phyloP scores from a whole-genome alignment of 2,329 filamentous ascomycete genomes.

The Rasamsonia emersonii region DNA sequence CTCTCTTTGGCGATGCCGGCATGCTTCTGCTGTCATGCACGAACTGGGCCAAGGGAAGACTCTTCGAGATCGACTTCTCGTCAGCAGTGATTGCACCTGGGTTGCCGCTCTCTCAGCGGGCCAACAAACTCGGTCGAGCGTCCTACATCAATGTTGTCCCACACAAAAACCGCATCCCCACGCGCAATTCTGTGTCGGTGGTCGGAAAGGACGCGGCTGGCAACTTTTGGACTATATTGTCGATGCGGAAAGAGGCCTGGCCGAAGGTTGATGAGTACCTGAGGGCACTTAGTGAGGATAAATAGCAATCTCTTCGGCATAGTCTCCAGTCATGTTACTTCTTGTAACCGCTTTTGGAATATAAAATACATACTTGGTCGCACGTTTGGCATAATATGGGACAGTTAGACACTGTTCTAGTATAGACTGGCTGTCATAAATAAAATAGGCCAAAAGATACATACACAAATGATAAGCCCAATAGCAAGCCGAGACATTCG shows the following conservation, averaged over 20 bases:
- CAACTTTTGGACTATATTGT: constrained; percentile 23
- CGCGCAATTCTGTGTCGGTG: constrained; percentile 14
- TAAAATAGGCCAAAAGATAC: too few relatives aligned
- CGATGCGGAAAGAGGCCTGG: constrained; percentile 15
- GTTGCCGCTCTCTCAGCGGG: neutral
- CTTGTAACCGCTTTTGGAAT: too few relatives aligned
- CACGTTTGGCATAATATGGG: too few relatives aligned
- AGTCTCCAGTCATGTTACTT: too few relatives aligned
- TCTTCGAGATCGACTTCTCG: constrained; percentile 33
- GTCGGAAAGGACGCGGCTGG: constrained; percentile 24
- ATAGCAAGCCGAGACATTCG: too few relatives aligned
- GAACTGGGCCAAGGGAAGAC: constrained; percentile 32
- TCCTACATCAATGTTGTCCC: neutral
- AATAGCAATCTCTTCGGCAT: too few relatives aligned
- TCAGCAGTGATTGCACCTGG: constrained; percentile 11
- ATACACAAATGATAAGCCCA: too few relatives aligned
- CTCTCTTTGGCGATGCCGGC: constrained; percentile 24
- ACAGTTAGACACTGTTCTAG: too few relatives aligned
- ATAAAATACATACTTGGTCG: too few relatives aligned
- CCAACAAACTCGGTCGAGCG: neutral
- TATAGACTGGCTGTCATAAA: too few relatives aligned
- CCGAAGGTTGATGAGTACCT: constrained; percentile 12
- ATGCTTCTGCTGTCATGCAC: constrained; percentile 27
- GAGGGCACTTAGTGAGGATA: too few relatives aligned
- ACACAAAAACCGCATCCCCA: constrained; percentile 2